Base-by-base conservation (phyloP, 2,329 filamentous ascomycete genomes). In the Akanthomyces dipterigenus region DNA sequence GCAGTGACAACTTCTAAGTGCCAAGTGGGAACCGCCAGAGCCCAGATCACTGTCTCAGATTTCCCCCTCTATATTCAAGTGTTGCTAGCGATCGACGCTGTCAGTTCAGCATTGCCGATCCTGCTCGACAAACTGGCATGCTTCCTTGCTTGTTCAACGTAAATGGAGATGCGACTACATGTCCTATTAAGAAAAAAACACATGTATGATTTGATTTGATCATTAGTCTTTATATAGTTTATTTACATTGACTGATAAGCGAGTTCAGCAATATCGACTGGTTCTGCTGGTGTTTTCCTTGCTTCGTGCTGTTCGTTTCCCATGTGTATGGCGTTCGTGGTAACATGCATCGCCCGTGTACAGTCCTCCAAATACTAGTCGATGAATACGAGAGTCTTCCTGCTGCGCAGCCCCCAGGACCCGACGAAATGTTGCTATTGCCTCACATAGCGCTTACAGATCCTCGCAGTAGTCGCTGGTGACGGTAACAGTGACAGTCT, bases 381-480 rank as follows among this genome's bases (percentile, higher is more conserved):
- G 43, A 31, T 31, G 20, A 45, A 24, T 22, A 24, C 31, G 34
- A 7, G 24, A 14, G 9, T 5, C 3, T 18, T 18, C 24, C 36
- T 8, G 9, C n/a, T 43, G 40, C 14, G 22, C 11, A 48, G 36
- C 12, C 36, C 22, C 38, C 12, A 43, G n/a, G n/a, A 11, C 57
- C 16, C 49, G 28, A 38, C 20, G 20, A 62, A 63, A 16, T 50
- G 20, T 11, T 34, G 20, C 40, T 24, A 40, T 22, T n/a, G 16
- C 6, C 8, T 11, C 9, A 14, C 9, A 18, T 14, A 20, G 20
- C 36, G 36, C 51, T 66, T 67, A 71, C 65, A 70, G 57, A 55
- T 75, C 74, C 61, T 76, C 75, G 70, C 76, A 78, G 67, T 70
- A 75, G 68, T 77, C 74, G 65, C 69, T 66, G 54, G 75, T 77